phyloP scores from a whole-genome alignment of 805 yeast species.

The Candida easanensis region DNA sequence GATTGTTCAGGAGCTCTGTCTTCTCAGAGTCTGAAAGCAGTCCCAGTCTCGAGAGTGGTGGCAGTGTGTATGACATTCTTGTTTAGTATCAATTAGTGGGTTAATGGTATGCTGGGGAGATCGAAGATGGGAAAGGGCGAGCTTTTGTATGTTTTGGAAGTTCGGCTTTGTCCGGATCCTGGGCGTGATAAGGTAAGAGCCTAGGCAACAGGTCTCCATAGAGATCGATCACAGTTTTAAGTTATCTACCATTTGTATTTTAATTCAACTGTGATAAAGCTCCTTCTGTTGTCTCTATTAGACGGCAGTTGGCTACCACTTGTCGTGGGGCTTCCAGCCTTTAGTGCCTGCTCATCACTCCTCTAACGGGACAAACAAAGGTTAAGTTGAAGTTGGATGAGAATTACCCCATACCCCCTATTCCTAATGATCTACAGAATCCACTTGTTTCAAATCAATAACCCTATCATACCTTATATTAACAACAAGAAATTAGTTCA shows the following conservation, averaged over 20 bases:
- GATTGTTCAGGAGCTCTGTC: conserved; percentile 39
- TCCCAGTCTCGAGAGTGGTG: conserved; percentile 29
- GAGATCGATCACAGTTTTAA: too few relatives aligned
- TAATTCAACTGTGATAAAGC: too few relatives aligned
- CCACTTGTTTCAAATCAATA: conserved; percentile 7
- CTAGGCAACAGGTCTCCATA: too few relatives aligned
- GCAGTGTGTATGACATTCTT: conserved; percentile 28
- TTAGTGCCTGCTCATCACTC: too few relatives aligned
- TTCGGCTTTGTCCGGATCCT: background rate
- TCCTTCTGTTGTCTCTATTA: too few relatives aligned
- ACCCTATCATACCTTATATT: conserved; percentile 29
- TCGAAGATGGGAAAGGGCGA: background rate
- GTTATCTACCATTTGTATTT: too few relatives aligned
- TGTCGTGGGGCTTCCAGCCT: too few relatives aligned
- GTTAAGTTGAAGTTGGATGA: too few relatives aligned
- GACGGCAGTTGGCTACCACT: too few relatives aligned
- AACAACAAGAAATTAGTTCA: conserved; percentile 17
- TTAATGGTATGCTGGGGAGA: background rate
- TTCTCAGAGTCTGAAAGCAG: conserved; percentile 28
- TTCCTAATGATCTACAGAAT: background rate
- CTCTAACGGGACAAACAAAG: too few relatives aligned
- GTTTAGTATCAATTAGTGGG: background rate
- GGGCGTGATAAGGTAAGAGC: background rate
- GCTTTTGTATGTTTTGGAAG: background rate
- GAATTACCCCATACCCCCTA: background rate